Evolutionary conservation across 1,284 basidiomycete species (phyloP).

Genomic region (Trametes pubescens): DNA sequence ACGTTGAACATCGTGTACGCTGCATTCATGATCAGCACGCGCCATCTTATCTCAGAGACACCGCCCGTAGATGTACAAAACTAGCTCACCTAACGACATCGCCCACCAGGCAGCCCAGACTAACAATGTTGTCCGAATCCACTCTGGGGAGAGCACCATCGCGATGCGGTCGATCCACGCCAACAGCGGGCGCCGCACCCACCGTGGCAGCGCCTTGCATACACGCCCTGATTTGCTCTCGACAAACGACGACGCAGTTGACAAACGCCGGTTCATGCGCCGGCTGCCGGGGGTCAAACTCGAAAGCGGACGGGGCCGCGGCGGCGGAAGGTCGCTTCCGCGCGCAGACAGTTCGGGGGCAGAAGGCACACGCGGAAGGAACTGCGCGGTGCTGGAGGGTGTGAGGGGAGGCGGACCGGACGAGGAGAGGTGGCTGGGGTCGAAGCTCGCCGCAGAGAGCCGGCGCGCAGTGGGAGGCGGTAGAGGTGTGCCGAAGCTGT

Average conservation of each 20-base stretch:
- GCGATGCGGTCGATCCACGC: conserved; percentile 78
- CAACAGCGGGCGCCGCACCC: conserved; percentile 58
- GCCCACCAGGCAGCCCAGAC: conserved; percentile 88
- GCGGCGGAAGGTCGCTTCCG: conserved; percentile 2
- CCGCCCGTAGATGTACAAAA: conserved; percentile 1
- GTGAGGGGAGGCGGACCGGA: background rate
- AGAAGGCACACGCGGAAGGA: conserved; percentile 4
- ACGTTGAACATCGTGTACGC: conserved; percentile 98
- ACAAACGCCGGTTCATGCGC: conserved; percentile 28
- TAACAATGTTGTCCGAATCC: conserved; percentile 84
- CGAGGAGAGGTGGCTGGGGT: conserved; percentile 3
- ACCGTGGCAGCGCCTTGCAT: conserved; percentile 52
- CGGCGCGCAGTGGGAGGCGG: conserved; percentile 9
- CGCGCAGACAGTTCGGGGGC: background rate
- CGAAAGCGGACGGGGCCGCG: conserved; percentile 13
- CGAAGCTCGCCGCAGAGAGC: background rate
- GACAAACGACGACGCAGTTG: conserved; percentile 48
- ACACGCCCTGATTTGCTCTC: conserved; percentile 48
- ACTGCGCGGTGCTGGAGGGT: background rate
- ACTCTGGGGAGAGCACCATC: conserved; percentile 84
- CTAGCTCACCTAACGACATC: conserved; percentile 77
- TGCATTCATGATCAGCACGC: conserved; percentile 39
- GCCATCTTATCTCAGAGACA: background rate
- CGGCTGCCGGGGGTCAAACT: conserved; percentile 9
- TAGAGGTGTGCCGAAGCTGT: conserved; percentile 44